These are phyloP conservation scores for Blechomonas ayalai DNA, from an alignment of 208 protist genomes.

Conservation along the genomic window DNA sequence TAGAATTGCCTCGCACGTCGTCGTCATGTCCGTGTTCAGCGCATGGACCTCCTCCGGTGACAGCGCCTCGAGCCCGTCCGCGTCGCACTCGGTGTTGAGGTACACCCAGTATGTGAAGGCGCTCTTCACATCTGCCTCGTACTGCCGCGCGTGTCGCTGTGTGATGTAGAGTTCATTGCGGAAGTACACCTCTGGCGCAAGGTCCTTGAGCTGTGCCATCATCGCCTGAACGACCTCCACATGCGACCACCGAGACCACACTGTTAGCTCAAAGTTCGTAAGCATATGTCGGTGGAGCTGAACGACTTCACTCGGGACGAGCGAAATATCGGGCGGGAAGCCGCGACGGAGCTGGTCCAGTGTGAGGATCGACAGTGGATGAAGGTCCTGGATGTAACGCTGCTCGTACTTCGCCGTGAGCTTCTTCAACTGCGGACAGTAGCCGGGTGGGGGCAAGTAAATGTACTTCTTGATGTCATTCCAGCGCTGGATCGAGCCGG, in stretches of 20 bases:
- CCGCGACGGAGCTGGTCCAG: conserved; percentile 66
- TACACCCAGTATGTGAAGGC: conserved; percentile 74
- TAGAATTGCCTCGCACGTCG: conserved; percentile 46
- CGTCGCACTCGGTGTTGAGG: conserved; percentile 26
- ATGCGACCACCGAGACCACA: conserved; percentile 34
- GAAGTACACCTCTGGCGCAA: conserved; percentile 82
- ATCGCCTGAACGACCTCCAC: conserved; percentile 37
- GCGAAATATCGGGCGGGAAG: conserved; percentile 84
- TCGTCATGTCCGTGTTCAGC: conserved; percentile 49
- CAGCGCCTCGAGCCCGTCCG: conserved; percentile 27
- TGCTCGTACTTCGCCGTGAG: conserved; percentile 52
- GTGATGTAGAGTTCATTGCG: conserved; percentile 73
- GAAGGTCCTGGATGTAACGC: conserved; percentile 68
- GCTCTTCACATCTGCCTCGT: conserved; percentile 82
- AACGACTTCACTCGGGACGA: conserved; percentile 85
- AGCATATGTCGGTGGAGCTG: conserved; percentile 74
- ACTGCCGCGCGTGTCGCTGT: conserved; percentile 68
- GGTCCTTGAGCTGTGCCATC: conserved; percentile 23
- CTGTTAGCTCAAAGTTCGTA: conserved; percentile 25
- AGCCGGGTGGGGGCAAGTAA: conserved; percentile 61
- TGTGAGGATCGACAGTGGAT: conserved; percentile 84
- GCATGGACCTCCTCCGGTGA: conserved; percentile 20
- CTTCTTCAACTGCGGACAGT: conserved; percentile 48
- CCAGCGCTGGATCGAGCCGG: conserved; percentile 78
- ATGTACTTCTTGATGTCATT: conserved; percentile 91